Base-by-base conservation (phyloP, 2,329 filamentous ascomycete genomes). In the Xylaria arbuscula region DNA sequence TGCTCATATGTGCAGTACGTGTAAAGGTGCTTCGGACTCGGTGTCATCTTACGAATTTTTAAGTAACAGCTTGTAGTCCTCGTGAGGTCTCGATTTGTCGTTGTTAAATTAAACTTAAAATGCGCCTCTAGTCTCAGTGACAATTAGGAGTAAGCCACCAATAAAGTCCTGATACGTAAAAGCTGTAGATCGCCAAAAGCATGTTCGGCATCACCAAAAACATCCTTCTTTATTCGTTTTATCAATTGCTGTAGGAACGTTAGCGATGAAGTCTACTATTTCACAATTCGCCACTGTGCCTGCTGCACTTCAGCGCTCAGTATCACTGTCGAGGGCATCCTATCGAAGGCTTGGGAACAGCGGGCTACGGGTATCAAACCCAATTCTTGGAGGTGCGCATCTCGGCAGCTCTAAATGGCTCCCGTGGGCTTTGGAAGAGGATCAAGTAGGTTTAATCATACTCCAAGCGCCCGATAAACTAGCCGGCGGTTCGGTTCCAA, bases 371-470 rank as follows among this genome's bases (percentile, higher is more conserved):
- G 82, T 91, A 51, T 91, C 89, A 0, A 84, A 87, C 58, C 86
- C 90, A 48, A 89, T 92, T 64, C 81, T 92, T 47, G 90, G 90
- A 0, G 84, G 85, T 68, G 91, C 91, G 89, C 86, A 83, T 74
- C 87, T 89, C 68, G 89, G 89, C 24, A 81, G 84, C 67, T 76
- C 80, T 0, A 78, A 83, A 48, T 86, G 84, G 76, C 81, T 85
- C 63, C 75, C 80, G 4, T 90, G 88, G 87, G 84, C 85, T n/a
- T 73, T 89, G 57, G 82, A 86, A 45, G 88, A 90, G 75, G 86
- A 85, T 17, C 83, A 86, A 72, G 84, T 86, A 64, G 28, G 47
- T 61, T 17, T 47, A 28, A 53, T 9, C 50, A 53, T n/a, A 34
- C 6, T 34, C 7, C 8, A 13, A 15, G 15, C 15, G 34, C 6